A percentile compares a stretch with the other conserved stretches of the same genome.
phyloP scores from a whole-genome alignment of 805 yeast genomes.

The Saturnispora kantuleensis region DNA sequence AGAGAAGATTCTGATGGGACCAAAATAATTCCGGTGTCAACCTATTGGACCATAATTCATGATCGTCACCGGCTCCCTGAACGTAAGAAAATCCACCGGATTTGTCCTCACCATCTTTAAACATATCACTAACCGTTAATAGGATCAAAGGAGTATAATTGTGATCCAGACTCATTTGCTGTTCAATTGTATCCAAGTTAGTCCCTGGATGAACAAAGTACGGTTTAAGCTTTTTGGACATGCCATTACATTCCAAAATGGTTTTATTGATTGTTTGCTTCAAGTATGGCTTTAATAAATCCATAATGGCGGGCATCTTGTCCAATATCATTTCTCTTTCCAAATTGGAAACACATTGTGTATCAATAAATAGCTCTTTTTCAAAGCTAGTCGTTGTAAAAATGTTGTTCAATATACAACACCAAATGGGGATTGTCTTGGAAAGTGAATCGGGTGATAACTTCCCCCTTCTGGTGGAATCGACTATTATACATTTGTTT shows the following conservation, averaged over 20 bases:
- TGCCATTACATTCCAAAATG: slow-evolving; percentile 20
- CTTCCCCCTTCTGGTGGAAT: slow-evolving; percentile 81
- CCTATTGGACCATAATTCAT: slow-evolving; percentile 69
- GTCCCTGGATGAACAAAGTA: slow-evolving; percentile 58
- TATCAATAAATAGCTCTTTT: slow-evolving; percentile 30
- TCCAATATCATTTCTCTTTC: slow-evolving; percentile 45
- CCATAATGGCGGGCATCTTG: slow-evolving; percentile 30
- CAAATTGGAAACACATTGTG: slow-evolving; percentile 40
- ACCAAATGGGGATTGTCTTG: slow-evolving; percentile 88
- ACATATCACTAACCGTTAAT: slow-evolving; percentile 54
- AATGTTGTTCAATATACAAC: slow-evolving; percentile 60
- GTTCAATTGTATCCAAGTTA: slow-evolving; percentile 2
- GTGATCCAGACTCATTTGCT: slow-evolving; percentile 14
- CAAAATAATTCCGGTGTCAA: slow-evolving; percentile 51
- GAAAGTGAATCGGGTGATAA: slow-evolving; percentile 78
- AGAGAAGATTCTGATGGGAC: slow-evolving; percentile 28
- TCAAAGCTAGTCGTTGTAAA: slow-evolving; percentile 23
- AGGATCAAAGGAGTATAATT: slow-evolving; percentile 33
- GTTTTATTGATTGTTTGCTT: slow-evolving; percentile 10
- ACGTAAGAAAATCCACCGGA: slow-evolving; percentile 50
- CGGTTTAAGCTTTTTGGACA: slow-evolving; percentile 48
- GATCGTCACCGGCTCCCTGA: slow-evolving; percentile 94
- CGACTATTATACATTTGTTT: slow-evolving; percentile 54
- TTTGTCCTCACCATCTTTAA: slow-evolving; percentile 47
- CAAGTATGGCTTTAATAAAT: slow-evolving; percentile 2